Evolutionary conservation across 78 protist genomes (phyloP), one percentile per base, ranked within the genome.

Genomic region (Dictyostelium purpureum): DNA sequence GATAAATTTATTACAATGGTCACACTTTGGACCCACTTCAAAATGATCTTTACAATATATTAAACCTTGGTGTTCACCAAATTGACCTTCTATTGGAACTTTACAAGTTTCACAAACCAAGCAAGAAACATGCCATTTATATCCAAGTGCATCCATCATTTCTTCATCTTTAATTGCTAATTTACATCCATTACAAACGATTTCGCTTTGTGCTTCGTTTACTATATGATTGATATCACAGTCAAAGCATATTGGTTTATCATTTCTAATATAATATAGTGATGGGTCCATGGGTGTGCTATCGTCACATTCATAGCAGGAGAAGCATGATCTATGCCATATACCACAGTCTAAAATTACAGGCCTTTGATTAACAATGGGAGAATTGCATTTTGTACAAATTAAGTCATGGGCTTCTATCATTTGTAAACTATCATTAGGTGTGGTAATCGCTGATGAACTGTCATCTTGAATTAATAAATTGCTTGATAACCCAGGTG

Each of bases 61-160:
- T 12, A 61, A 9, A 31, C 92, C 92, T 26, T 85, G 78, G 21
- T 85, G 74, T 11, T 85, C 92, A n/a, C 92, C 92, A 28, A 85
- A 85, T 40, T 45, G 79, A 45, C 92, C 92, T 21, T 70, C 82
- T 11, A 85, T 85, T 26, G 52, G 71, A 10, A 10, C 42, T 18
- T 24, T 59, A 59, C 92, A 85, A 24, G 38, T 66, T 0, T 49
- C 21, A 52, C 92, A 85, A 26, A 59, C 61, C 28, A 85, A 47
- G 59, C 92, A 85, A n/a, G 16, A 40, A 0, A 85, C 56, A 73
- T 85, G 92, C 92, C 92, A 85, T 59, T 85, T 85, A 11, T 43
- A 69, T n/a, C 79, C 79, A 1, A 85, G n/a, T 35, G 92, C 92
- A 42, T 73, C 82, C 92, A 85, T 85, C 92, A 85, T 85, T 16